Conservation (phyloP, 495 filamentous ascomycete genomes). For the Sphaerosporella brunnea region DNA sequence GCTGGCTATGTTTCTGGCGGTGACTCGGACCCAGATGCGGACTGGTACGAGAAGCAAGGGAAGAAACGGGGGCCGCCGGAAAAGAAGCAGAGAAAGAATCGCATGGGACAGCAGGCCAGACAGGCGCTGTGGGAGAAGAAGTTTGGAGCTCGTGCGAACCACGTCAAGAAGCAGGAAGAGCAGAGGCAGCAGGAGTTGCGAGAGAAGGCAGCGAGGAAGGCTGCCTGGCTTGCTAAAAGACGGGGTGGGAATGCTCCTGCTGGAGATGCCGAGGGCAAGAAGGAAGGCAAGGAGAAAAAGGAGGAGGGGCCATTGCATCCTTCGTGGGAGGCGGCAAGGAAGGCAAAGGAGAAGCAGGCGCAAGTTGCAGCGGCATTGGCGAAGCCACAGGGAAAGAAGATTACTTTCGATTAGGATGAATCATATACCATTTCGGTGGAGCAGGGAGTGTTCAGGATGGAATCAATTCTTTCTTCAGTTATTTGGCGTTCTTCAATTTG, state of each 20-base stretch:
- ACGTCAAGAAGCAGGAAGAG: slow-evolving; percentile 32
- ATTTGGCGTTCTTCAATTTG: too few species aligned
- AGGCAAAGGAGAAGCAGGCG: slow-evolving; percentile 55
- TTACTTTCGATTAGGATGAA: slow-evolving; percentile 75
- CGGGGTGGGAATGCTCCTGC: too few species aligned
- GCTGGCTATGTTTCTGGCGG: slow-evolving; percentile 86
- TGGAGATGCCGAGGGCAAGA: too few species aligned
- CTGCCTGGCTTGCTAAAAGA: slow-evolving; percentile 38
- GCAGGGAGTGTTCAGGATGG: too few species aligned
- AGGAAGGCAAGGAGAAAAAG: slow-evolving; percentile 9
- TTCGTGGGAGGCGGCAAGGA: slow-evolving; percentile 78
- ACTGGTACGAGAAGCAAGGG: slow-evolving; percentile 27
- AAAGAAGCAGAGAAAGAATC: slow-evolving; percentile 46
- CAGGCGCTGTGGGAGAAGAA: slow-evolving; percentile 86
- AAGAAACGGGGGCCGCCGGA: slow-evolving; percentile 15
- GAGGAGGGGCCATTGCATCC: slow-evolving; percentile 54
- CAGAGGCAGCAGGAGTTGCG: slow-evolving; percentile 30
- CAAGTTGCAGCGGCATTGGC: slow-evolving; percentile 37
- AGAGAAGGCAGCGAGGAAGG: slow-evolving; percentile 28
- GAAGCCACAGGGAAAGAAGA: slow-evolving; percentile 51
- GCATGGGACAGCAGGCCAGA: slow-evolving; percentile 73
- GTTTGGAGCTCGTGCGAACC: slow-evolving; percentile 57
- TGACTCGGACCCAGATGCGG: slow-evolving; percentile 37
- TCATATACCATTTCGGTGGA: too few species aligned
- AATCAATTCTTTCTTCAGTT: too few species aligned